Evolutionary conservation across 257 asterid species (phyloP), one percentile per base, ranked within the genome.

Genomic region (Coffea canephora): DNA sequence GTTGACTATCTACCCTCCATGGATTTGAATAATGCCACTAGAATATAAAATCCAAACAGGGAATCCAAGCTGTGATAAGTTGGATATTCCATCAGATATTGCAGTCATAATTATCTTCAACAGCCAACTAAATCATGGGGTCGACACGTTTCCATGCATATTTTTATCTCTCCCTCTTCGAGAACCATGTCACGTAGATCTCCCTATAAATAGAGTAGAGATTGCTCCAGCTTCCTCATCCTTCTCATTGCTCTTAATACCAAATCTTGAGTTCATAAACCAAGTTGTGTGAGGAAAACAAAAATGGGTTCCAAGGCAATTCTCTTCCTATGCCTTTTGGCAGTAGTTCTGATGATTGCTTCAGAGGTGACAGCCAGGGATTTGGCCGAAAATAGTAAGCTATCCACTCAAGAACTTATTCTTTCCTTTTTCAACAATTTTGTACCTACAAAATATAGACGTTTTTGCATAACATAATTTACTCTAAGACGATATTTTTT

Each of bases 331-430:
- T 55, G 62, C 62, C 62, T 55, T 55, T 55, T 55, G 62, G 62
- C 62, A 16, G 62, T 55, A 55, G 62, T 55, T 55, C n/a, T 55
- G 62, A 55, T 55, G 62, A 18, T 55, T 55, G 62, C n/a, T 23
- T 55, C 62, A 55, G 62, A 55, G 62, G 62, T 16, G 62, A 55
- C 62, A 55, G 62, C 62, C 21, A 55, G 62, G 62, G 77, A 73
- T 8, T 73, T 73, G 66, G 49, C 77, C 15, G 77, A 73, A 52
- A 52, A 39, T 39, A 39, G 77, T 73, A 73, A 73, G 66, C 18
- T 8, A 15, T 69, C 21, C n/a, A 48, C 49, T 31, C 6, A 45
- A 9, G 8, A 6, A 9, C 10, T 8, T 21, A n/a, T 5, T 48
- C 21, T 43, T 21, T 18, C 18, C 69, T 8, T 65, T 6, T 6